These are phyloP conservation scores for Aspergillus sp. DNA, from an alignment of 2,329 filamentous ascomycete genomes.

Conservation along the genomic window DNA sequence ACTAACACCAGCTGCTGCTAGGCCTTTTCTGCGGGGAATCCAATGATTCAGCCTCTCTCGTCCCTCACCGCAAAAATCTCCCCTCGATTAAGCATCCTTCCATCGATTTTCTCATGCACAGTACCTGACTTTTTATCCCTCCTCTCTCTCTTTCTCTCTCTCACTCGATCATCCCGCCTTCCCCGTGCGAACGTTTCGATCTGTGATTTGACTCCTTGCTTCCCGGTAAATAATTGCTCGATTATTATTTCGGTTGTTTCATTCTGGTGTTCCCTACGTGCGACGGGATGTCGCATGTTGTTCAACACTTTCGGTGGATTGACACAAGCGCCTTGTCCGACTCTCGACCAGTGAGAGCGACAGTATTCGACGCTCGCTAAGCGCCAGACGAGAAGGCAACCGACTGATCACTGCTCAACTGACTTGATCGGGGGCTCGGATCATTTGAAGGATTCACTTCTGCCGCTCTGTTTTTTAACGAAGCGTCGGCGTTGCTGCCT, in stretches of 20 bases:
- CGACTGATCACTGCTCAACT: constrained; percentile 1
- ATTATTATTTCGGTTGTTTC: constrained; percentile 5
- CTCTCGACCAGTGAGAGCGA: constrained; percentile 27
- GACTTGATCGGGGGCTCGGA: constrained; percentile 3
- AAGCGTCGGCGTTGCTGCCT: neutral
- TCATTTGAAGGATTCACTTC: constrained; percentile 3
- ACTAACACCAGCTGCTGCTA: neutral
- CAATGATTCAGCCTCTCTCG: constrained; percentile 7
- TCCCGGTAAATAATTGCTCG: constrained; percentile 4
- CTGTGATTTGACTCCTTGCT: neutral
- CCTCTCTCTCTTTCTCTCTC: neutral
- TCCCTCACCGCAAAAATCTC: constrained; percentile 21
- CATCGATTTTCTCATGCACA: constrained; percentile 11
- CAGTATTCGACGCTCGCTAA: constrained; percentile 23
- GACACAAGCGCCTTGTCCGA: constrained; percentile 28
- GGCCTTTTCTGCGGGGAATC: constrained; percentile 16
- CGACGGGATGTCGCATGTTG: constrained; percentile 29
- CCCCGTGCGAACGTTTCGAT: neutral
- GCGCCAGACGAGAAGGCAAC: constrained; percentile 28
- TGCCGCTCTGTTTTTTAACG: neutral
- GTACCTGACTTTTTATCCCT: constrained; percentile 12
- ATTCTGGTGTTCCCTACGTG: constrained; percentile 7
- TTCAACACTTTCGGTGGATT: constrained; percentile 22
- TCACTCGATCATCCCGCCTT: neutral
- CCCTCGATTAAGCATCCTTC: constrained; percentile 5